Evolutionary conservation across 1,139 yeast genomes (phyloP), one percentile per base, ranked within the genome.

Genomic region (Candida mesenterica): DNA sequence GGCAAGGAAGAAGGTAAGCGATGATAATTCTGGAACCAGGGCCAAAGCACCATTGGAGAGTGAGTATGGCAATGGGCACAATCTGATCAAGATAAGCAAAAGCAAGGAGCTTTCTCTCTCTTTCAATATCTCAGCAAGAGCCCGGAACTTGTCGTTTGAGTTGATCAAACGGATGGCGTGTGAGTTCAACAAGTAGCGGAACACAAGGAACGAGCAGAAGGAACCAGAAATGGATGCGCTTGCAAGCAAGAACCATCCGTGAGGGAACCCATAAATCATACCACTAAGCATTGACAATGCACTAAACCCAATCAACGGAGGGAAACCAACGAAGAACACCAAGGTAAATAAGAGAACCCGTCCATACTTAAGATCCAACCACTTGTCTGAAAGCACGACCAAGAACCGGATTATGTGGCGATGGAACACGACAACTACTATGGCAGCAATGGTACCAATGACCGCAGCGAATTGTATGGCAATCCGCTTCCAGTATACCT

Each of bases 51-150:
- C 97, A 53, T 92, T 92, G 0, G 95, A 83, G 29, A 90, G 65
- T 3, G 96, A 87, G 55, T 90, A 92, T 0, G 98, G 97, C 49
- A 90, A 73, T 0, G 98, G 98, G 49, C 97, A 88, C 40, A 90
- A 61, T 38, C 97, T 68, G 30, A 92, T 74, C 55, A 90, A 68
- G 37, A 82, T 74, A 37, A 92, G 61, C 28, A 92, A 60, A 42
- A 79, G 57, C 41, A 89, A 72, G 40, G 87, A 81, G 34, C 74
- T 68, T 38, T 80, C 81, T n/a, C 30, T 32, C 45, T 81, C 86
- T 36, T 62, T 65, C 43, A 92, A 61, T 5, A 89, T 84, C 39
- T 81, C 79, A 1, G 89, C 74, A 46, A 92, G 75, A 1, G 96
- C 90, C 44, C 81, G 75, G 46, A 92, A 79, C 43, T 77, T 78